These are phyloP conservation scores for Pseudonitzschia pungens DNA, from an alignment of 108 stramenopile species.

Conservation along the genomic window DNA sequence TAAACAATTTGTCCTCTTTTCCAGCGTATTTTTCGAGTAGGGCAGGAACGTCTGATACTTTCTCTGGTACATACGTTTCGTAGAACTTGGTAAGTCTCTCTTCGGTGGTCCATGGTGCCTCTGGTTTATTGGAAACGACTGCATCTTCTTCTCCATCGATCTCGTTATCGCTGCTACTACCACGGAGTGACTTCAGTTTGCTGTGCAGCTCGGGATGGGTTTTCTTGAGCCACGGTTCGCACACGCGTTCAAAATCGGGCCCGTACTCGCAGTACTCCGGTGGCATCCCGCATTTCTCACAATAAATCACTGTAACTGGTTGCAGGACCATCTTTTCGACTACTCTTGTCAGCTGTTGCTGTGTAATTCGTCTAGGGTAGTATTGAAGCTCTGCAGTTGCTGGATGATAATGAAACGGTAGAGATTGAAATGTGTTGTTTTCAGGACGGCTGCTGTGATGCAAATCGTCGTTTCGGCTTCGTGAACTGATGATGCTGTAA, in stretches of 20 bases:
- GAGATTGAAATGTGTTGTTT: too few relatives aligned
- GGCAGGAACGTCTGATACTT: constrained; percentile 64
- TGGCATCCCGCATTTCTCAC: constrained; percentile 91
- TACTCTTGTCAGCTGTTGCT: background rate
- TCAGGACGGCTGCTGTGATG: too few relatives aligned
- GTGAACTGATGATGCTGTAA: too few relatives aligned
- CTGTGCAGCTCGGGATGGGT: constrained; percentile 57
- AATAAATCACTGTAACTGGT: constrained; percentile 70
- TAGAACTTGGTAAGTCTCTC: constrained; percentile 83
- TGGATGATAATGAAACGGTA: background rate
- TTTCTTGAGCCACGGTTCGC: constrained; percentile 73
- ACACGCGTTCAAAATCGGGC: constrained; percentile 86
- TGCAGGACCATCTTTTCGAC: constrained; percentile 10
- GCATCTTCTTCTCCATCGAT: constrained; percentile 14
- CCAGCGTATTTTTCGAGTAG: constrained; percentile 86
- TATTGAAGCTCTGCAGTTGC: background rate
- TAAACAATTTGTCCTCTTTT: constrained; percentile 89
- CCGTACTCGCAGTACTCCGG: constrained; percentile 97
- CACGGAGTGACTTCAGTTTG: constrained; percentile 34
- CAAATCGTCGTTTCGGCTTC: too few relatives aligned
- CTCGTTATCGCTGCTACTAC: background rate
- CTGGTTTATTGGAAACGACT: constrained; percentile 28
- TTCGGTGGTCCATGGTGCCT: constrained; percentile 76
- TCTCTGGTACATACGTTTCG: constrained; percentile 83
- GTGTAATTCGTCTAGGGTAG: background rate